Conservation (phyloP, 441 rosid genomes). For the Adansonia gregorii region DNA sequence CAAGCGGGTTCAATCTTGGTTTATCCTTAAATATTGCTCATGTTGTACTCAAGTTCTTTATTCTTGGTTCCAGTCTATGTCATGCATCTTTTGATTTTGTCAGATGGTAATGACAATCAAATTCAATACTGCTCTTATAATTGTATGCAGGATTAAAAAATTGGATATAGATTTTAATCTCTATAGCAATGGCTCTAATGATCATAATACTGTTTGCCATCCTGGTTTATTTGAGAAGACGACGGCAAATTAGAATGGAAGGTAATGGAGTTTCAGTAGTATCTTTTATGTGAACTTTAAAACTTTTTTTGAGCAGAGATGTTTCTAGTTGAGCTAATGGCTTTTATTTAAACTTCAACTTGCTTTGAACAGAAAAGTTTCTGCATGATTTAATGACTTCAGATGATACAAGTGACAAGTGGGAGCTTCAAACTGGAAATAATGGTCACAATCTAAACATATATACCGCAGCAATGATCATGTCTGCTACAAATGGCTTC, state of each 20-base stretch:
- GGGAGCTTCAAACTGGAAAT: conserved; percentile 12
- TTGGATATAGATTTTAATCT: conserved; percentile 14
- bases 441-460: conserved; percentile 15
- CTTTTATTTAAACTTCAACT: not conserved
- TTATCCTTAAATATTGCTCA: not conserved
- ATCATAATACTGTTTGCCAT: not conserved
- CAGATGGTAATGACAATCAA: not conserved
- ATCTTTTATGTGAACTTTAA: not conserved
- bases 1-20: not conserved
- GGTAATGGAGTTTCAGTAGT: not conserved
- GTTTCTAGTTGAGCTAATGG: not conserved
- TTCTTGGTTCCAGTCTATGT: not conserved
- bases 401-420: not conserved
- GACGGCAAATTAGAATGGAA: not conserved
- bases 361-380: conserved; percentile 15
- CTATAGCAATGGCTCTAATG: not conserved
- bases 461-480: not conserved
- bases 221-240: conserved; percentile 4
- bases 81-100: not conserved
- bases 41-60: not conserved
- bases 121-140: not conserved
- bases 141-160: not conserved
- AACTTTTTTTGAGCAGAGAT: not conserved
- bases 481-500: conserved; percentile 22
- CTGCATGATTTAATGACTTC: conserved; percentile 4